Percentiles rank a stretch among this genome's conserved stretches.
These are phyloP conservation scores for Coemansia sp. DNA, from an alignment of 192 early-diverging fungal species.

Conservation along the genomic window DNA sequence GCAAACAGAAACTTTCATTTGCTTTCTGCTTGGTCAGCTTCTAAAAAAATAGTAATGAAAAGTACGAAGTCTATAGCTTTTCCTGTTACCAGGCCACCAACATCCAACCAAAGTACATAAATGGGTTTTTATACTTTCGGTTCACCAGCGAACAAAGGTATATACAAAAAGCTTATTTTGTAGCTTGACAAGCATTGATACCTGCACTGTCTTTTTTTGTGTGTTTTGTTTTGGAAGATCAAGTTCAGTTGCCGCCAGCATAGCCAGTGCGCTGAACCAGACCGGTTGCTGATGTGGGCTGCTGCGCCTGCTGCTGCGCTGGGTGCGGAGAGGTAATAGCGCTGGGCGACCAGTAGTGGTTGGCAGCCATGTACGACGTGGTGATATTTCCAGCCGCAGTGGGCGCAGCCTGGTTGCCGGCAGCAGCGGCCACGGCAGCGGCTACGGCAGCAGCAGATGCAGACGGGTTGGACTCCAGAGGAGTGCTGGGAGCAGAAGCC, in stretches of 20 bases:
- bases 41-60: neutral
- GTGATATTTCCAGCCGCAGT: slow-evolving; percentile 16
- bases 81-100: neutral
- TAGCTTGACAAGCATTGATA: neutral
- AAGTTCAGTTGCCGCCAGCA: slow-evolving; percentile 17
- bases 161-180: slow-evolving; percentile 9
- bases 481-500: slow-evolving; percentile 20
- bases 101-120: neutral
- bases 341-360: slow-evolving; percentile 39
- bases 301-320: slow-evolving; percentile 22
- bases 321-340: slow-evolving; percentile 40
- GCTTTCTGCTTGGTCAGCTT: slow-evolving; percentile 1
- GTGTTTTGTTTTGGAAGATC: neutral
- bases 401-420: slow-evolving; percentile 14
- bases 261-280: slow-evolving; percentile 48
- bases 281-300: slow-evolving; percentile 16
- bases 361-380: slow-evolving; percentile 37
- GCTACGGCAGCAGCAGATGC: slow-evolving; percentile 37
- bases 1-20: neutral
- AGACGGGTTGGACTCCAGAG: slow-evolving; percentile 20
- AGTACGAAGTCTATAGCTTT: neutral
- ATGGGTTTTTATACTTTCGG: neutral
- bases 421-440: slow-evolving; percentile 28
- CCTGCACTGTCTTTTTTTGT: neutral
- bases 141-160: slow-evolving; percentile 1